Conservation (phyloP, 108 stramenopile species). For the Cyclotella distinguenda region DNA sequence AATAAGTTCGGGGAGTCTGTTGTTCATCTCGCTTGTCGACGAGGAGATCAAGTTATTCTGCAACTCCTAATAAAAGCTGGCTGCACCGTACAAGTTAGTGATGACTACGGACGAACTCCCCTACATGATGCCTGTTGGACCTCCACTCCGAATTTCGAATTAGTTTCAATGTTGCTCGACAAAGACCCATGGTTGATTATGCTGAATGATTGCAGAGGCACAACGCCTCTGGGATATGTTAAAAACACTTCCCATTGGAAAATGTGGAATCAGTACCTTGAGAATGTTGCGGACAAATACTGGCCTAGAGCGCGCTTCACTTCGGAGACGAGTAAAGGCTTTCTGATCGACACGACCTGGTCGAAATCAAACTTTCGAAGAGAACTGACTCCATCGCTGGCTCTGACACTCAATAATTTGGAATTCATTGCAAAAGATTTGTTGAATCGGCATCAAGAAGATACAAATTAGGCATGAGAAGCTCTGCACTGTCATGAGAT, state of each 20-base stretch:
- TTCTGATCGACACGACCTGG: too few relatives aligned
- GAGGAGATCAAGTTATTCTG: constrained; percentile 57
- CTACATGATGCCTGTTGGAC: constrained; percentile 90
- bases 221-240: constrained; percentile 59
- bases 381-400: too few relatives aligned
- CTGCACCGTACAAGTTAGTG: constrained; percentile 56
- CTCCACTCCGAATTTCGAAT: constrained; percentile 52
- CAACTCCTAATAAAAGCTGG: constrained; percentile 57
- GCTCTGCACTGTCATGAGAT: too few relatives aligned
- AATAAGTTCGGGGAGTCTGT: constrained; percentile 88
- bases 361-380: too few relatives aligned
- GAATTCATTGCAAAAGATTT: too few relatives aligned
- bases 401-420: too few relatives aligned
- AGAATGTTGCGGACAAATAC: constrained; percentile 23
- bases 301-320: too few relatives aligned
- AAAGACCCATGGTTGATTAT: constrained; percentile 47
- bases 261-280: constrained; percentile 49
- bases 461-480: too few relatives aligned
- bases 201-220: constrained; percentile 48
- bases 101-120: constrained; percentile 83
- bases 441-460: too few relatives aligned
- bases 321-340: too few relatives aligned
- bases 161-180: constrained; percentile 54
- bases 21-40: constrained; percentile 77
- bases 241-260: constrained; percentile 47